Conservation (phyloP, 1,139 yeast genomes). For the Zygoascus meyerae region DNA sequence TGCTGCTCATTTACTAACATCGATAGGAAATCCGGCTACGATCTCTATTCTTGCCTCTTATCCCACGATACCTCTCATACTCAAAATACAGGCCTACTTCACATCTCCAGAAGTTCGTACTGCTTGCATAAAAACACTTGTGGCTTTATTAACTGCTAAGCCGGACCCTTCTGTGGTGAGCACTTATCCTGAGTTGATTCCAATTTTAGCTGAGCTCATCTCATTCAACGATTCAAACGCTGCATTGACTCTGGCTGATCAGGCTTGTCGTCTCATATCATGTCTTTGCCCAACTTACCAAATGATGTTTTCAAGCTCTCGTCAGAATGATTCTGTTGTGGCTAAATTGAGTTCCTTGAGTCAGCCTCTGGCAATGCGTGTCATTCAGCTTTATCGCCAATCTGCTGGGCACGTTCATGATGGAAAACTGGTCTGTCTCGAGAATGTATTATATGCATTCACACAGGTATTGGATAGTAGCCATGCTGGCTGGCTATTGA, state of each 20-base stretch:
- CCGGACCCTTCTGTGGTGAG: slow-evolving; percentile 22
- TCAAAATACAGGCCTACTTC: slow-evolving; percentile 15
- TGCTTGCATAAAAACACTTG: slow-evolving; percentile 26
- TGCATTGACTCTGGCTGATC: slow-evolving; percentile 19
- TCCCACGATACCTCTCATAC: slow-evolving; percentile 22
- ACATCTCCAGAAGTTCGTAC: slow-evolving; percentile 21
- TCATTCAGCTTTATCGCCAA: slow-evolving; percentile 13
- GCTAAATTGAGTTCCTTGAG: slow-evolving; percentile 14
- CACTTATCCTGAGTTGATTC: slow-evolving; percentile 23
- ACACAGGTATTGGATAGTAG: neutral
- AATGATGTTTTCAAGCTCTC: neutral
- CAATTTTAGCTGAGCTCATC: slow-evolving; percentile 15
- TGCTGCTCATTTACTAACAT: neutral
- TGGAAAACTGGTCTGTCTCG: neutral
- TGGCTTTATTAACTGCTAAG: slow-evolving; percentile 22
- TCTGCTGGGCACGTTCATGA: slow-evolving; percentile 4
- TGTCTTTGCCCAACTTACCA: slow-evolving; percentile 20
- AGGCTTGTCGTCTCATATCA: slow-evolving; percentile 25
- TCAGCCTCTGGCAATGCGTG: slow-evolving; percentile 19
- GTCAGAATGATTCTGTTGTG: neutral
- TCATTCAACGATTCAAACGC: slow-evolving; percentile 19
- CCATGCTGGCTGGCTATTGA: neutral
- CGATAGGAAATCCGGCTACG: slow-evolving; percentile 12
- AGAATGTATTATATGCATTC: slow-evolving; percentile 4
- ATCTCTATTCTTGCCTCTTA: slow-evolving; percentile 20